Percentiles rank a stretch among this genome's conserved stretches.
These are phyloP conservation scores for Aspergillus fumigatus DNA, from an alignment of 2,329 filamentous ascomycete species.

Conservation along the genomic window DNA sequence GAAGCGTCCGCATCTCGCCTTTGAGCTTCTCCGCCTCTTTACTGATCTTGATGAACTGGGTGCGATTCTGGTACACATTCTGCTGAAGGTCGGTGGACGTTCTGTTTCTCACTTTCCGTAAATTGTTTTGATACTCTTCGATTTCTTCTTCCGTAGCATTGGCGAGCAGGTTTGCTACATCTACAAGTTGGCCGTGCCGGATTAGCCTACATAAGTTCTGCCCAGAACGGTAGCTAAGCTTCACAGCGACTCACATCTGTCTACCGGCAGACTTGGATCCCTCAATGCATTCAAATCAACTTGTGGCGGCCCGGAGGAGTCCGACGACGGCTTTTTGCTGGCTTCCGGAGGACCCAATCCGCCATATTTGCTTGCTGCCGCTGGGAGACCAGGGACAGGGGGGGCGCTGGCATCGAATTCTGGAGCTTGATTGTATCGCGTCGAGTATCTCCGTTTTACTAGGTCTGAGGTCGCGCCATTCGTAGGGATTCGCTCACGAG, in stretches of 20 bases:
- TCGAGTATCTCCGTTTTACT: slow-evolving; percentile 91
- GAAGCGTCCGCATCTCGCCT: slow-evolving; percentile 85
- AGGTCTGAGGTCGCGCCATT: slow-evolving; percentile 65
- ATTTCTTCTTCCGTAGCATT: slow-evolving; percentile 88
- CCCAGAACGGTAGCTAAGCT: neutral
- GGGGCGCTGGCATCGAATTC: slow-evolving; percentile 63
- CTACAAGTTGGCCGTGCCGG: slow-evolving; percentile 13
- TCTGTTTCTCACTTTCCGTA: slow-evolving; percentile 71
- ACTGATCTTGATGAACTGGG: slow-evolving; percentile 98
- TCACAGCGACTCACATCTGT: slow-evolving; percentile 61
- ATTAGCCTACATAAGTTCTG: slow-evolving; percentile 15
- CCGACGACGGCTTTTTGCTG: slow-evolving; percentile 48
- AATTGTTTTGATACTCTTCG: slow-evolving; percentile 68
- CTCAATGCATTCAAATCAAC: slow-evolving; percentile 74
- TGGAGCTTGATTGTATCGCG: slow-evolving; percentile 76
- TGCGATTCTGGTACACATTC: slow-evolving; percentile 94
- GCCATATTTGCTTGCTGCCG: slow-evolving; percentile 57
- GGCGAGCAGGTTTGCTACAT: slow-evolving; percentile 61
- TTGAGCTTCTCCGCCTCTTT: slow-evolving; percentile 99
- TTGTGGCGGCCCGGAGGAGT: slow-evolving; percentile 56
- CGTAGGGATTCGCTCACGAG: slow-evolving; percentile 40
- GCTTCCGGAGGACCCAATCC: slow-evolving; percentile 40
- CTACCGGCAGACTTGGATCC: slow-evolving; percentile 72
- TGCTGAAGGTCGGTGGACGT: slow-evolving; percentile 84
- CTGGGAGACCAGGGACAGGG: slow-evolving; percentile 64